Percentiles rank a stretch among this genome's conserved stretches.
Conservation (phyloP, 139 green algal genomes). For the Chlorella sp. region DNA sequence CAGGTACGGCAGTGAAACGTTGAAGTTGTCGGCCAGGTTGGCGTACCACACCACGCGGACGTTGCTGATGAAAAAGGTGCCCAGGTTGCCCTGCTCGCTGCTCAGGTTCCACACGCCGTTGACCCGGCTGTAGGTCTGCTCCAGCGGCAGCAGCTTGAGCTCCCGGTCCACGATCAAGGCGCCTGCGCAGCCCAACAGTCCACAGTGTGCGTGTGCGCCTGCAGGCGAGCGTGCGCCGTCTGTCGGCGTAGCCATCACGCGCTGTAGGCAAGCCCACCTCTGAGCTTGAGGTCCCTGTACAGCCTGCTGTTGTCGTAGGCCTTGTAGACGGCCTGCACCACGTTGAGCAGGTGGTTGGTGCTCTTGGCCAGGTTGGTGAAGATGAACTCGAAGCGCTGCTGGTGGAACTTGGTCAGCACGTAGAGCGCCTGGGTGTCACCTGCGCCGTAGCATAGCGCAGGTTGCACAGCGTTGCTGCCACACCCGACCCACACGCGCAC, state of each 20-base stretch:
- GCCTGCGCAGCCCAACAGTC: too few relatives aligned
- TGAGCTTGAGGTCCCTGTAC: conserved; percentile 61
- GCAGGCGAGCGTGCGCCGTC: too few relatives aligned
- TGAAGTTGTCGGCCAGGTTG: conserved; percentile 60
- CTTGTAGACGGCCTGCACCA: conserved; percentile 45
- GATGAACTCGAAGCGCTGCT: conserved; percentile 66
- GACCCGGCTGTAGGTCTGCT: conserved; percentile 59
- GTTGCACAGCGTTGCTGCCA: too few relatives aligned
- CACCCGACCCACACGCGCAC: too few relatives aligned
- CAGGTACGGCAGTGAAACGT: conserved; percentile 69
- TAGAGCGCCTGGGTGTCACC: conserved; percentile 40
- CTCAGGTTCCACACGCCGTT: conserved; percentile 67
- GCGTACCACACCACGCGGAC: conserved; percentile 68
- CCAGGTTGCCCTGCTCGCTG: conserved; percentile 65
- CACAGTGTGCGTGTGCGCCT: too few relatives aligned
- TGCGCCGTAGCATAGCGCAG: conserved; percentile 9
- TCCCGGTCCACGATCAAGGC: conserved; percentile 55
- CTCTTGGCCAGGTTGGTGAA: conserved; percentile 39
- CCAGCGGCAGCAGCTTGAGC: conserved; percentile 55
- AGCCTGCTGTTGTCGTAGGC: conserved; percentile 61
- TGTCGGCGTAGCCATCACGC: neutral
- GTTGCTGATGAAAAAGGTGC: conserved; percentile 71
- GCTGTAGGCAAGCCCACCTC: conserved; percentile 28
- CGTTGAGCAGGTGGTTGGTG: conserved; percentile 30
- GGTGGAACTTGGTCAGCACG: conserved; percentile 50